Percentiles rank a stretch among this genome's conserved stretches.
These are phyloP conservation scores for Candida sakaeoensis DNA, from an alignment of 805 yeast genomes.

Conservation along the genomic window DNA sequence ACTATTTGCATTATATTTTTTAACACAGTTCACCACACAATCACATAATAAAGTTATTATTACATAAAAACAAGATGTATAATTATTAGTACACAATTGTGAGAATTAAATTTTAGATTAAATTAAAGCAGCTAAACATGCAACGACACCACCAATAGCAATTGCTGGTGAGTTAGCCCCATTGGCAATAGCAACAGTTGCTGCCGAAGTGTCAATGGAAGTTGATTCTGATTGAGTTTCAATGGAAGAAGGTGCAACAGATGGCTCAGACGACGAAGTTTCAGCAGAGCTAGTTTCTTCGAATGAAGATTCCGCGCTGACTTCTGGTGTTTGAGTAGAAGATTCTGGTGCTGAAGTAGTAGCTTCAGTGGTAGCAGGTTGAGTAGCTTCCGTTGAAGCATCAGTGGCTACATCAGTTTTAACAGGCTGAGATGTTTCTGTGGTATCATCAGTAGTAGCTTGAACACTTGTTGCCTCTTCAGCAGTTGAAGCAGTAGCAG, in stretches of 20 bases:
- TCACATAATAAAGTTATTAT: no score
- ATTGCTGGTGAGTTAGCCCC: conserved; percentile 5
- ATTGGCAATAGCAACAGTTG: not conserved
- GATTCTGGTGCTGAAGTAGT: conserved; percentile 3
- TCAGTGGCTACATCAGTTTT: not conserved
- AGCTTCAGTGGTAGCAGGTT: conserved; percentile 1
- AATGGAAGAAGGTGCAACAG: not conserved
- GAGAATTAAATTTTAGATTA: conserved; percentile 2
- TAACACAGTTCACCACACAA: no score
- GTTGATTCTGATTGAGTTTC: not conserved
- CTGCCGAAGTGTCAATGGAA: not conserved
- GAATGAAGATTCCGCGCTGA: no score
- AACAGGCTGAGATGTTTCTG: no score
- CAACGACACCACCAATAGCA: conserved; percentile 9
- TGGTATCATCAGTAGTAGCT: conserved; percentile 21
- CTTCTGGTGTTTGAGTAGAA: not conserved
- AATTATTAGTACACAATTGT: not conserved
- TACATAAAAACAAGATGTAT: not conserved
- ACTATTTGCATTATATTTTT: no score
- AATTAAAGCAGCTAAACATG: conserved; percentile 9
- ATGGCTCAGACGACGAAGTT: conserved; percentile 79
- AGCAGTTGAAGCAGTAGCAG: not conserved
- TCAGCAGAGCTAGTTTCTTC: conserved; percentile 85
- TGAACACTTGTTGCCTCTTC: conserved; percentile 14
- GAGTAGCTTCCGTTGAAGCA: not conserved